phyloP scores from a whole-genome alignment of 345 rosid genomes.

The Hirschfeldia incana region DNA sequence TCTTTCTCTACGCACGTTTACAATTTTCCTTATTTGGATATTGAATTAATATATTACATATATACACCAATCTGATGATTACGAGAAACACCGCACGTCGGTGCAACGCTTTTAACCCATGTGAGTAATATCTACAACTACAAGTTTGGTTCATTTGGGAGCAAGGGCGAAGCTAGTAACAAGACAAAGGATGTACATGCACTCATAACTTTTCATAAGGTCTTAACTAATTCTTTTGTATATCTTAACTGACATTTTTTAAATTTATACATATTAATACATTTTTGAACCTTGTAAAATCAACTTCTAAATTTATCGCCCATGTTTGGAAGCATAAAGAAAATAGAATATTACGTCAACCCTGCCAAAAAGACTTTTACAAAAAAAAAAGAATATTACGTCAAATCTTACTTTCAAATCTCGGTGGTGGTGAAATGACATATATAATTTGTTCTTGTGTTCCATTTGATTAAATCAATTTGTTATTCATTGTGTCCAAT shows the following conservation, averaged over 20 bases:
- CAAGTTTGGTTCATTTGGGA: background rate
- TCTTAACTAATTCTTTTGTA: too few species aligned
- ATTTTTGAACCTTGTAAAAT: too few species aligned
- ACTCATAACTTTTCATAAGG: too few species aligned
- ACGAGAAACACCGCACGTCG: background rate
- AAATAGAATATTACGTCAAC: background rate
- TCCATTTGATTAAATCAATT: too few species aligned
- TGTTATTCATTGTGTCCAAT: background rate
- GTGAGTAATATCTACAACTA: background rate
- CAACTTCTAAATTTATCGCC: too few species aligned
- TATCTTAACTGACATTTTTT: too few species aligned
- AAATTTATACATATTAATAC: too few species aligned
- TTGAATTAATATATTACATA: background rate
- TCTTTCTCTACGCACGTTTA: background rate
- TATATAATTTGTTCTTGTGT: background rate
- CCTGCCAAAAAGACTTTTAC: too few species aligned
- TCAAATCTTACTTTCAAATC: background rate
- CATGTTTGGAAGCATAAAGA: background rate
- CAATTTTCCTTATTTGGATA: background rate
- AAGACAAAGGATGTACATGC: too few species aligned
- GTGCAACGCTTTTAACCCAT: slow-evolving; percentile 1
- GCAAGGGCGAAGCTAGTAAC: background rate
- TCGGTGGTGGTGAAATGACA: background rate
- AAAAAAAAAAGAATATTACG: background rate
- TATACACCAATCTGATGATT: background rate